These are phyloP conservation scores for Ulota crispa DNA, from an alignment of 225 moss, liverwort and hornwort genomes.

Conservation along the genomic window DNA sequence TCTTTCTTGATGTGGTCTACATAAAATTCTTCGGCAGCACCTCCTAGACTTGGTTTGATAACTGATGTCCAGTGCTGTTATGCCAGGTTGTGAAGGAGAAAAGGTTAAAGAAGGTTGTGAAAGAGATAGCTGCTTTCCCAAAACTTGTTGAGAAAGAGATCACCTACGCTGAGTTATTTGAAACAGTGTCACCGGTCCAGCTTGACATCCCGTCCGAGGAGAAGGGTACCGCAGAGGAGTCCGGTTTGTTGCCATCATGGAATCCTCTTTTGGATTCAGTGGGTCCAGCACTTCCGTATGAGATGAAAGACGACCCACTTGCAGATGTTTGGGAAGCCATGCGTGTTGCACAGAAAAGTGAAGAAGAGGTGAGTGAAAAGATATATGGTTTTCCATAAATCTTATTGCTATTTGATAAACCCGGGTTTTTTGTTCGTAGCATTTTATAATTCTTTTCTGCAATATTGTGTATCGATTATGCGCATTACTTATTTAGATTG, in stretches of 20 bases:
- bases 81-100: constrained; percentile 44
- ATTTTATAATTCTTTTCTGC: constrained; percentile 4
- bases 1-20: constrained; percentile 12
- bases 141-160: constrained; percentile 42
- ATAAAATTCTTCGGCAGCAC: neutral
- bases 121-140: constrained; percentile 29
- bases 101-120: constrained; percentile 31
- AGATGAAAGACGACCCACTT: constrained; percentile 30
- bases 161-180: constrained; percentile 53
- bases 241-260: constrained; percentile 28
- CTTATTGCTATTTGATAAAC: constrained; percentile 3
- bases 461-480: constrained; percentile 1
- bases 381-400: neutral
- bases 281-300: constrained; percentile 20
- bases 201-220: constrained; percentile 22
- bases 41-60: constrained; percentile 25
- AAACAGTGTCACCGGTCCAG: constrained; percentile 31
- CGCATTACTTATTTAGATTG: constrained; percentile 8
- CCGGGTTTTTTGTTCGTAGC: neutral
- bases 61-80: constrained; percentile 11
- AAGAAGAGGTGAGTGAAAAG: constrained; percentile 31
- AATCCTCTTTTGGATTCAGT: constrained; percentile 39
- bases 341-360: constrained; percentile 40
- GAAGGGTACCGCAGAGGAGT: constrained; percentile 21
- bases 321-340: constrained; percentile 52